A percentile compares a stretch with the other conserved stretches of the same genome.
phyloP scores from a whole-genome alignment of 352 stramenopile genomes.

The Saprolegnia diclina region DNA sequence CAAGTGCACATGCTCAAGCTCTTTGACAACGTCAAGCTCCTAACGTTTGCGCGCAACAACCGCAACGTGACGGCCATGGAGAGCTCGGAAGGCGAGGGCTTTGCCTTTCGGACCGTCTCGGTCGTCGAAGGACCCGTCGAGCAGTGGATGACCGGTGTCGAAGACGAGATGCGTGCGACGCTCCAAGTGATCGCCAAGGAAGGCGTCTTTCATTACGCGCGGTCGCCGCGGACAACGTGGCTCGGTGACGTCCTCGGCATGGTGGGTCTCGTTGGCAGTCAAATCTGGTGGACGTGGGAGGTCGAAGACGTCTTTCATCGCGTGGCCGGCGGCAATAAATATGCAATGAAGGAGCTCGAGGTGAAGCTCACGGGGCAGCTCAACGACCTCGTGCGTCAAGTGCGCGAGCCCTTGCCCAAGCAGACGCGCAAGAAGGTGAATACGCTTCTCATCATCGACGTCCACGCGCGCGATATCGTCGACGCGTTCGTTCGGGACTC shows the following conservation, averaged over 20 bases:
- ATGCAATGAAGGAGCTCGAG: constrained; percentile 92
- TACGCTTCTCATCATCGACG: constrained; percentile 87
- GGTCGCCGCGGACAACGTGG: constrained; percentile 81
- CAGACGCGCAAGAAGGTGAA: constrained; percentile 91
- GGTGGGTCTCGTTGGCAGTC: constrained; percentile 87
- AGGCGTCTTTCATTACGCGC: constrained; percentile 89
- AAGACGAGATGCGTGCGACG: constrained; percentile 86
- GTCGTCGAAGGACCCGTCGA: constrained; percentile 89
- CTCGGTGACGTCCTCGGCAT: constrained; percentile 87
- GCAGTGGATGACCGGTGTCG: constrained; percentile 89
- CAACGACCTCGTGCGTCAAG: constrained; percentile 86
- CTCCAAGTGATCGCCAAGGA: constrained; percentile 89
- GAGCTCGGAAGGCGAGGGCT: constrained; percentile 87
- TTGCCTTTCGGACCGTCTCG: constrained; percentile 70
- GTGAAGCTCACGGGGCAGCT: constrained; percentile 84
- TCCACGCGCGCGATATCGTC: constrained; percentile 87
- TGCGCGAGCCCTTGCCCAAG: constrained; percentile 81
- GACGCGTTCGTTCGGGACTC: constrained; percentile 86
- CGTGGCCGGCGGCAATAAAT: constrained; percentile 87
- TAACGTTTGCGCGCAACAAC: constrained; percentile 86
- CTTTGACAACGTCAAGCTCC: constrained; percentile 92
- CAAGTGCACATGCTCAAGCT: constrained; percentile 94
- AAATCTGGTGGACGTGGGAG: constrained; percentile 94
- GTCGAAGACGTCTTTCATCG: constrained; percentile 90
- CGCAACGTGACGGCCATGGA: constrained; percentile 88